phyloP scores from a whole-genome alignment of 257 asterid genomes.

The Solanum arcanum region DNA sequence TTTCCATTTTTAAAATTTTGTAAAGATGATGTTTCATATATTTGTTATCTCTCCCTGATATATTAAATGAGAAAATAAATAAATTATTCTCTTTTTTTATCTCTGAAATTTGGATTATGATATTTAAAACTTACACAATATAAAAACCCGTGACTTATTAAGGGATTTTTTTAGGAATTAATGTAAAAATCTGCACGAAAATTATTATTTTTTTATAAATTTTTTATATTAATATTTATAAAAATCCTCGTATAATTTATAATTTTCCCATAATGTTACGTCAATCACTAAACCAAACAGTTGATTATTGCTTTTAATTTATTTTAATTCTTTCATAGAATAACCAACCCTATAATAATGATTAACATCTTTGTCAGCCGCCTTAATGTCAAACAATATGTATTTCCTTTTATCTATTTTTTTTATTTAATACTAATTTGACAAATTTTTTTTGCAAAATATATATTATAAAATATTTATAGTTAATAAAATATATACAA shows the following conservation, averaged over 20 bases:
- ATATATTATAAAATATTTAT: too few species aligned
- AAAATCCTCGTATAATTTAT: too few species aligned
- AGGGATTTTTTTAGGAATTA: fast-evolving
- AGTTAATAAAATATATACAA: too few species aligned
- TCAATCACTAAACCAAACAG: not conserved
- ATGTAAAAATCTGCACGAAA: too few species aligned
- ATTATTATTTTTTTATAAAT: too few species aligned
- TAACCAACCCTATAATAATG: not conserved
- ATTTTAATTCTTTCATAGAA: not conserved
- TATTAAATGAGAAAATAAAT: not conserved
- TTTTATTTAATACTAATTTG: too few species aligned
- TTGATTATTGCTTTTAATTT: not conserved
- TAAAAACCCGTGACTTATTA: fast-evolving
- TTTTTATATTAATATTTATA: fast-evolving
- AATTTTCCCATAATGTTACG: too few species aligned
- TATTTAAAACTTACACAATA: not conserved
- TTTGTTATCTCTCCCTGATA: too few species aligned
- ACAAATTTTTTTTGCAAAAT: fast-evolving
- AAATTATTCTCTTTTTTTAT: not conserved
- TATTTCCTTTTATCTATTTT: too few species aligned
- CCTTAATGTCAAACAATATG: not conserved
- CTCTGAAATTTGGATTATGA: not conserved
- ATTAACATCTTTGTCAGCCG: not conserved
- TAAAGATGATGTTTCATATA: too few species aligned
- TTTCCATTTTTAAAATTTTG: not conserved